phyloP scores from a whole-genome alignment of 2,329 filamentous ascomycete genomes.

The Pseudogymnoascus sp. region DNA sequence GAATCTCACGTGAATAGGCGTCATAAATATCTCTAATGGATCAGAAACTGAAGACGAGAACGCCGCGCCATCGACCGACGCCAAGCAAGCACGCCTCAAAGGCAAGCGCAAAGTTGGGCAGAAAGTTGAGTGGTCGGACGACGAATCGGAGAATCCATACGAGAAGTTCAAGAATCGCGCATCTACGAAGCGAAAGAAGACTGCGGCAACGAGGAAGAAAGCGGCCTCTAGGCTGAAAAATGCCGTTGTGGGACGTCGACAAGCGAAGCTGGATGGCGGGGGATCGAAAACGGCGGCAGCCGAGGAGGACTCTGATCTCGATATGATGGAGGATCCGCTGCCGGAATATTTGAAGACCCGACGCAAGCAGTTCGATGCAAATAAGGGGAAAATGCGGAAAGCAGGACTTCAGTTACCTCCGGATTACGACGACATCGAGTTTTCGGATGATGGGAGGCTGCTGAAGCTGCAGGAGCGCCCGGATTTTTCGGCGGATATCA shows the following conservation, averaged over 20 bases:
- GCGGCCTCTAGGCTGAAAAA: conserved; percentile 38
- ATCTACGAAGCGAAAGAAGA: conserved; percentile 42
- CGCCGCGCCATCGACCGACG: background rate
- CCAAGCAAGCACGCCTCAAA: conserved; percentile 10
- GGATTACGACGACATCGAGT: conserved; percentile 63
- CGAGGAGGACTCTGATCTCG: conserved; percentile 23
- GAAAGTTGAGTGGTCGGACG: conserved; percentile 43
- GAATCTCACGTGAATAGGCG: background rate
- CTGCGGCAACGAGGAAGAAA: conserved; percentile 37
- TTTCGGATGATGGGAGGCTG: conserved; percentile 60
- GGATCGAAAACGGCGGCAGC: conserved; percentile 19
- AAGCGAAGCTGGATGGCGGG: conserved; percentile 19
- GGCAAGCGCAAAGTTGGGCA: conserved; percentile 21
- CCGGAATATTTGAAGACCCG: conserved; percentile 66
- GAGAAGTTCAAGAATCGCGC: conserved; percentile 55
- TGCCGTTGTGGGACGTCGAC: conserved; percentile 16
- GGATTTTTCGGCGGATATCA: conserved; percentile 50
- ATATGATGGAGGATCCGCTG: conserved; percentile 32
- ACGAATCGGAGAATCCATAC: conserved; percentile 54
- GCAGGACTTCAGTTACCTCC: conserved; percentile 70
- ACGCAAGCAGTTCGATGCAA: conserved; percentile 56
- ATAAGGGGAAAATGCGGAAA: conserved; percentile 50
- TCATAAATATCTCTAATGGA: background rate
- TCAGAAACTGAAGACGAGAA: background rate
- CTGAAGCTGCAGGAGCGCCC: conserved; percentile 61